Evolutionary conservation across 1,139 yeast species (phyloP).

Genomic region (Debaryomyces coudertii): DNA sequence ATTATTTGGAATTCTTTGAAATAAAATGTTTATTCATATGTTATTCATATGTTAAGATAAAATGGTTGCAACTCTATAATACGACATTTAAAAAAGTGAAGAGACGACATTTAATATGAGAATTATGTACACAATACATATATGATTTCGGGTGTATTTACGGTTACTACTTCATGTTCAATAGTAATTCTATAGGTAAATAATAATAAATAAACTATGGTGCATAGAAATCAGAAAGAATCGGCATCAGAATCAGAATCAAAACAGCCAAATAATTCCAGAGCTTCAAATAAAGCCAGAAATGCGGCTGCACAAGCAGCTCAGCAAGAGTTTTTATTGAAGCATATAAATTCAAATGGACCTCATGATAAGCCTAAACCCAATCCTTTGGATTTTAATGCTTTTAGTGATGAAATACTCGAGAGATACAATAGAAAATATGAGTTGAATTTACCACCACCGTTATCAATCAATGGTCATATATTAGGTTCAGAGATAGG

Average conservation of each 20-base stretch:
- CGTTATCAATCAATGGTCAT: slow-evolving; percentile 61
- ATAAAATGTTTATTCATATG: too few relatives aligned
- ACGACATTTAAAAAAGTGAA: neutral
- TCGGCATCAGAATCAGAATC: slow-evolving; percentile 51
- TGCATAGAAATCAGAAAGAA: slow-evolving; percentile 28
- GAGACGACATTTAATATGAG: neutral
- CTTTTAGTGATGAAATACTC: slow-evolving; percentile 55
- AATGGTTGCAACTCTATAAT: neutral
- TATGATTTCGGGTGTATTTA: slow-evolving; percentile 1
- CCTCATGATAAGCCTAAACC: slow-evolving; percentile 54
- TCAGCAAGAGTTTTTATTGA: slow-evolving; percentile 60
- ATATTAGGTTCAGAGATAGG: slow-evolving; percentile 67
- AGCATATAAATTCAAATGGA: slow-evolving; percentile 66
- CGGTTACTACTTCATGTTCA: neutral
- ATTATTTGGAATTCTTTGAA: too few relatives aligned
- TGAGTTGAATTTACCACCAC: slow-evolving; percentile 50
- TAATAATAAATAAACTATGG: slow-evolving; percentile 7
- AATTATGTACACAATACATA: neutral
- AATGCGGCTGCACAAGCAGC: slow-evolving; percentile 60
- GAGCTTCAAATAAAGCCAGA: slow-evolving; percentile 56
- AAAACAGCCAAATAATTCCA: slow-evolving; percentile 28
- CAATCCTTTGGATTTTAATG: slow-evolving; percentile 64
- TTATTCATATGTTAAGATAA: too few relatives aligned
- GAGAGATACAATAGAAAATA: slow-evolving; percentile 61
- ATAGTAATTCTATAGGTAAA: neutral